These are phyloP conservation scores for Leccinum truebloodii DNA, from an alignment of 768 basidiomycete genomes.

Conservation along the genomic window DNA sequence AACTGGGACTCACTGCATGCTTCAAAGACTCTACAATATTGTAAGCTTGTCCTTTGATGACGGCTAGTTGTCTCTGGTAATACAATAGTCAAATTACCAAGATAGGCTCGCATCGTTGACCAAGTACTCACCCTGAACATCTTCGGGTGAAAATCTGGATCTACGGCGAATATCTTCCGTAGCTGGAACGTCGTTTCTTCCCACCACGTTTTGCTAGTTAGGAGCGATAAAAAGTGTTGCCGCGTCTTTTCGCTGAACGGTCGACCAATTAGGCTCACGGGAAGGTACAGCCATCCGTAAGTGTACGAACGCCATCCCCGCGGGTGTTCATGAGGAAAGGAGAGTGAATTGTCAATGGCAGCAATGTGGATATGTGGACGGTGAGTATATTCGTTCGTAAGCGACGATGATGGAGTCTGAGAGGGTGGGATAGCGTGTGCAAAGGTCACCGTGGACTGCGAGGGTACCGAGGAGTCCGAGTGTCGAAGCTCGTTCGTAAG, in stretches of 20 bases:
- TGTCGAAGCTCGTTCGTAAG: slow-evolving; percentile 69
- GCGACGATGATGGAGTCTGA: slow-evolving; percentile 37
- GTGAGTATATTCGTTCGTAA: slow-evolving; percentile 46
- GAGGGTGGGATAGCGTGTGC: slow-evolving; percentile 39
- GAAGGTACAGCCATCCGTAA: slow-evolving; percentile 87
- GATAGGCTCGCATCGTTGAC: slow-evolving; percentile 1
- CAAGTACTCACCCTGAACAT: slow-evolving; percentile 70
- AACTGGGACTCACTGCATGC: slow-evolving; percentile 56
- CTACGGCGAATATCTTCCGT: slow-evolving; percentile 73
- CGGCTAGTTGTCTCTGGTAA: slow-evolving; percentile 77
- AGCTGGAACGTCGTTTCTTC: slow-evolving; percentile 80
- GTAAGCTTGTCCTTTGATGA: slow-evolving; percentile 92
- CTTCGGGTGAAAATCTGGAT: slow-evolving; percentile 86
- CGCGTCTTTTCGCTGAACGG: slow-evolving; percentile 86
- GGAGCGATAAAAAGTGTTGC: slow-evolving; percentile 75
- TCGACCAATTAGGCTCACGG: slow-evolving; percentile 80
- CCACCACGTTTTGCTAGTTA: slow-evolving; percentile 90
- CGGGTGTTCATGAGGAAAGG: slow-evolving; percentile 91
- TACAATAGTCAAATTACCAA: slow-evolving; percentile 6
- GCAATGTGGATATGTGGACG: slow-evolving; percentile 87
- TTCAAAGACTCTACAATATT: slow-evolving; percentile 85
- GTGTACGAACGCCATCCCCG: slow-evolving; percentile 79
- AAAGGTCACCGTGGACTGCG: slow-evolving; percentile 43
- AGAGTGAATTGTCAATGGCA: slow-evolving; percentile 91
- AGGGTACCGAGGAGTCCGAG: slow-evolving; percentile 39